Evolutionary conservation across 2,329 filamentous ascomycete species (phyloP), one percentile per base, ranked within the genome.

Genomic region (Phoma sp.): DNA sequence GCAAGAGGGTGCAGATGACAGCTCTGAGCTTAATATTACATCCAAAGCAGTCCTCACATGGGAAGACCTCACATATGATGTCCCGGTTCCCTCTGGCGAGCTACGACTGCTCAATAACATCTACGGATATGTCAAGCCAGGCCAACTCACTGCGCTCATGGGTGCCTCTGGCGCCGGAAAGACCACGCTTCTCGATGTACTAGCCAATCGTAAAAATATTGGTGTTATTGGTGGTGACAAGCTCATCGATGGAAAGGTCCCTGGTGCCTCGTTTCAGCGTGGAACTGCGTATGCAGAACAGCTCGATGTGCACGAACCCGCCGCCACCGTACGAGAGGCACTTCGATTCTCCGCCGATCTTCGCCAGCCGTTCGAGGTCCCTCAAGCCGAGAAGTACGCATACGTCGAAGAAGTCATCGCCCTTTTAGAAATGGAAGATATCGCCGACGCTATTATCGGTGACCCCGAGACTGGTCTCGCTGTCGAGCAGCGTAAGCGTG

Each of bases 101-200:
- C 74, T 83, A n/a, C 72, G 81, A 47, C 69, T 87, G 11, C 72
- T 87, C n/a, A 81, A 85, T 46, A 72, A 83, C 55, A 81, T 86
- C 21, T 78, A 74, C 32, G 84, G 77, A 15, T 86, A 78, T 71
- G 82, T 85, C 5, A 83, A 82, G 54, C 83, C 83, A 5, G 84
- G 83, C 0, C 81, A 80, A 7, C 73, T 85, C 12, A 85, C 79
- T 4, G 80, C 78, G 1, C 64, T 76, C 21, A 75, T 74, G 72
- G 72, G 73, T 17, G 73, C 72, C 3, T 83, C 81, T 3, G 84
- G 84, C n/a, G 92, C 91, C 4, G 92, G 92, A 42, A 96, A 96
- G 77, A 95, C 91, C 0, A 96, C 92, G 0, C 78, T 96, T 0
- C 79, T 96, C 2, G 90, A 96, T 65, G 90, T 93, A 1, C 78